Percentiles rank a stretch among this genome's conserved stretches.
Conservation (phyloP, 208 protist genomes). For the Leishmania turanica region DNA sequence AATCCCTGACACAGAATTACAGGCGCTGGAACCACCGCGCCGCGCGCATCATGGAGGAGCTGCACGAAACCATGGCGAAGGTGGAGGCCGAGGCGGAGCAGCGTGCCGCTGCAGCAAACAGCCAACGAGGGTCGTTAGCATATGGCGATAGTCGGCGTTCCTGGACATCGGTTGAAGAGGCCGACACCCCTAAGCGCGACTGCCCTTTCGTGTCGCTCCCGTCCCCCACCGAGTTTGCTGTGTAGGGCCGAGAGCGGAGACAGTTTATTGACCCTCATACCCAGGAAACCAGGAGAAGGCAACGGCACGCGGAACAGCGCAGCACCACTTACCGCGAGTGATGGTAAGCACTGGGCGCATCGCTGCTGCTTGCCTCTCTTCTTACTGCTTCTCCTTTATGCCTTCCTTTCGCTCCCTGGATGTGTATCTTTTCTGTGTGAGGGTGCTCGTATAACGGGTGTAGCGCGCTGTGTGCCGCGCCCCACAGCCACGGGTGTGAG, state of each 20-base stretch:
- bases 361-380: background rate
- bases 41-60: constrained; percentile 69
- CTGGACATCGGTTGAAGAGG: background rate
- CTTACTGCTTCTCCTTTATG: background rate
- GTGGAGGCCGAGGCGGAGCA: constrained; percentile 23
- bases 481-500: background rate
- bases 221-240: constrained; percentile 29
- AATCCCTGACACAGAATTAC: constrained; percentile 63
- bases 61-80: constrained; percentile 37
- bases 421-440: background rate
- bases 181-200: background rate
- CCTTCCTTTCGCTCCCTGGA: background rate
- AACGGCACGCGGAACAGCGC: background rate
- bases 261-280: background rate
- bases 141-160: constrained; percentile 8
- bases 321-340: background rate
- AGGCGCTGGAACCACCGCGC: constrained; percentile 77
- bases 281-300: background rate
- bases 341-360: background rate
- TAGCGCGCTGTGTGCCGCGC: background rate
- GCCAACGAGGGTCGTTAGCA: background rate
- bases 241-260: constrained; percentile 8
- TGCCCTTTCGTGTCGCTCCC: constrained; percentile 1
- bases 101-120: background rate
- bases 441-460: background rate